Base-by-base conservation (phyloP, 805 yeast genomes). In the Saccharomycopsis amapae region DNA sequence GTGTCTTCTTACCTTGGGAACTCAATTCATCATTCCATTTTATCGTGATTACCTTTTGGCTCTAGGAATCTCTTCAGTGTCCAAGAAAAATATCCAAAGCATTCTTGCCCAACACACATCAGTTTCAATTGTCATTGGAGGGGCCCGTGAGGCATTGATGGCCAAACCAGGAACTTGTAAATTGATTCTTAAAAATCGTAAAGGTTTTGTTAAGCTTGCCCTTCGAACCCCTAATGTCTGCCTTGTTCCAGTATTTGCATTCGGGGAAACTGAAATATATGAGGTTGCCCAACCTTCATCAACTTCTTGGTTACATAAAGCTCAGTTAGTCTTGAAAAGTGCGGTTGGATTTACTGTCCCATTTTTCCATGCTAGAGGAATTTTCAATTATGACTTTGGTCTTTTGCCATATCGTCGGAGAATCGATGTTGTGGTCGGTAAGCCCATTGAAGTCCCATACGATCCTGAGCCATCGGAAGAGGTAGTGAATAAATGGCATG, bases 351-450 rank as follows among this genome's bases (percentile, higher is more conserved):
- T 90, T 63, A 89, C 98, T 0, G 57, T 93, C 4, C 98, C 98
- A 1, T 75, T 93, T 40, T 84, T 93, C 65, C 81, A 85, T 59
- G 96, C 96, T 1, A 70, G 97, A 38, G 97, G 97, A 0, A 70
- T 93, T 1, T 89, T 90, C 64, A 86, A 90, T 57, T 85, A 89
- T 56, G 96, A 88, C 59, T 85, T 84, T 65, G 98, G 98, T 0
- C 64, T 93, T 25, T 63, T 93, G 47, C 97, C 98, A 1, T 89
- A 77, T 60, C 71, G 97, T 53, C 75, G 81, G 44, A 85, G 85
- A 2, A 80, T 93, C 45, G 72, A 85, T 51, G 71, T 93, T 12
- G 94, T 85, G 48, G 67, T 78, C 28, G 95, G 94, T 0, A 65
- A 63, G 19, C 89, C 94, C 4, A 78, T 81, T 20, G 65, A 69